Evolutionary conservation across 2,329 filamentous ascomycete genomes (phyloP), one percentile per base, ranked within the genome.

Genomic region (Purpureocillium lavendulum): DNA sequence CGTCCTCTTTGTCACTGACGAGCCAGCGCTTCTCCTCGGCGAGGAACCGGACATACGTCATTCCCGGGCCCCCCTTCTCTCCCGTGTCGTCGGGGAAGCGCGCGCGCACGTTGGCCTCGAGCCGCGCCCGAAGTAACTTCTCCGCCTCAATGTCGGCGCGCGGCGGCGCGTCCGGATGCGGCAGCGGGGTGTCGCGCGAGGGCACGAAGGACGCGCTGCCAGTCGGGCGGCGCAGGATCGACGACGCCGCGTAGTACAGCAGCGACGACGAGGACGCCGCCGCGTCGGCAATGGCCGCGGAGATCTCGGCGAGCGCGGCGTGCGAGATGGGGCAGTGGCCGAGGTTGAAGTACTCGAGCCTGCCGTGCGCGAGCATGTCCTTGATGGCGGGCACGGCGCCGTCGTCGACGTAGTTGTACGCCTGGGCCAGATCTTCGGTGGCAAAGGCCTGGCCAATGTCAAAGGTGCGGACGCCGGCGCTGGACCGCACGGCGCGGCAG

Each of bases 341-440:
- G 29, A 72, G 55, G 44, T 65, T 66, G 31, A 73, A 50, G 42
- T 66, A 70, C 21, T 60, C 48, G 7, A 73, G 52, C 8, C 44
- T 43, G 9, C 54, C 46, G 14, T 54, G 51, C 4, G 51, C 10
- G 37, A 71, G 42, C 14, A 71, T 48, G 12, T 49, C 43, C 29
- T 48, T 43, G 9, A 72, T 52, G 16, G 58, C 46, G 3, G 52
- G 43, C 3, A 62, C 52, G 14, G 56, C 53, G 5, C 32, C 54
- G 41, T 68, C 64, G 21, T 64, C 61, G 32, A 72, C 55, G 51
- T 61, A 71, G 43, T 72, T 73, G 55, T 66, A 71, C 21, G 64
- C 64, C 49, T 62, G 59, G 24, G 55, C 54, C 2, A 69, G 60
- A 42, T 71, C 68, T 24, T 61, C 48, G 10, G 68, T 72, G n/a